Evolutionary conservation across 2,329 filamentous ascomycete genomes (phyloP).

Genomic region (Beauveria bassiana): DNA sequence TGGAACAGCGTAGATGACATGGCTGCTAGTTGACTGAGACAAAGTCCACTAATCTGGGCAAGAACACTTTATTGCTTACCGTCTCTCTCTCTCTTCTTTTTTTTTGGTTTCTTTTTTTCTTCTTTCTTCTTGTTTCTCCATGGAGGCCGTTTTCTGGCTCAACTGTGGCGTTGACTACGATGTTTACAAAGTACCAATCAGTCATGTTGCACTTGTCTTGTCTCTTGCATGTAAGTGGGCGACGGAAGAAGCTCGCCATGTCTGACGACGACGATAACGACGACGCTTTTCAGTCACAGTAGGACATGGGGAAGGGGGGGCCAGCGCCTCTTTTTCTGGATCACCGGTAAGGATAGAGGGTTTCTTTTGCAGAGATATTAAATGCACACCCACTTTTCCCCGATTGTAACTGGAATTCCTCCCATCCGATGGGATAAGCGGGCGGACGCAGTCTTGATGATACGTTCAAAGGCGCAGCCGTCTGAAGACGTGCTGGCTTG

Average conservation of each 20-base stretch:
- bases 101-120: not conserved
- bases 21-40: constrained; percentile 9
- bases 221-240: not conserved
- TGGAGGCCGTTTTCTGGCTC: not conserved
- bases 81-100: not conserved
- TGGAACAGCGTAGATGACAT: constrained; percentile 11
- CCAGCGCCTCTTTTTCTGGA: constrained; percentile 2
- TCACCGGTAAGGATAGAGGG: constrained; percentile 8
- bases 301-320: not conserved
- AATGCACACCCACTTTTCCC: constrained; percentile 8
- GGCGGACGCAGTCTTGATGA: not conserved
- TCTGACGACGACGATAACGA: not conserved
- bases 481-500: not conserved
- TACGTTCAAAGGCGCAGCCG: not conserved
- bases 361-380: constrained; percentile 9
- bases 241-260: not conserved
- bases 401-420: constrained; percentile 1
- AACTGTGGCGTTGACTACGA: not conserved
- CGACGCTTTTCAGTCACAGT: not conserved
- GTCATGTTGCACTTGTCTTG: not conserved
- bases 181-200: not conserved
- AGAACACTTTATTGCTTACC: not conserved
- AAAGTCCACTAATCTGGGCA: constrained; percentile 7
- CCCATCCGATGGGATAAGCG: not conserved
- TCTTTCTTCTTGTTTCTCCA: not conserved